These are phyloP conservation scores for Gossypium herbaceum DNA, from an alignment of 345 rosid genomes.

Conservation along the genomic window DNA sequence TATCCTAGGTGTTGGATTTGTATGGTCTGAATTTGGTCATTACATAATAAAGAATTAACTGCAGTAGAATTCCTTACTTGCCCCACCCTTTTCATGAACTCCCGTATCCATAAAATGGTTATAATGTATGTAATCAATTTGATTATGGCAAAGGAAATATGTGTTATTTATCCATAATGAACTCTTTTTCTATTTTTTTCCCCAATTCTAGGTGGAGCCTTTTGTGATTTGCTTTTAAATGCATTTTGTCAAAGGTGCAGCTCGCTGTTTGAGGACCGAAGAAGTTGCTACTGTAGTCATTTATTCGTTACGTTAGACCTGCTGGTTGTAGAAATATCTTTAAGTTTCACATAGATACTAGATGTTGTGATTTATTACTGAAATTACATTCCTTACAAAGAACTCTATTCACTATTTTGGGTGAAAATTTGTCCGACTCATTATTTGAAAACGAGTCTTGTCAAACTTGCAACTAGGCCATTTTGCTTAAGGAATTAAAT, in stretches of 20 bases:
- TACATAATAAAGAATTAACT: neutral
- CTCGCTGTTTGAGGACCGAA: neutral
- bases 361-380: neutral
- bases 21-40: neutral
- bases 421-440: neutral
- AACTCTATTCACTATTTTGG: neutral
- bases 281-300: neutral
- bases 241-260: neutral
- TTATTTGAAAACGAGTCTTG: neutral
- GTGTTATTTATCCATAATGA: neutral
- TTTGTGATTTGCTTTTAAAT: neutral
- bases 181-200: neutral
- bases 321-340: conserved; percentile 2
- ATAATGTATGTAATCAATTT: neutral
- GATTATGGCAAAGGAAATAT: neutral
- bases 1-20: neutral
- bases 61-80: neutral
- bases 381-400: neutral
- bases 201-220: neutral
- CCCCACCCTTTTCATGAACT: neutral
- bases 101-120: neutral
- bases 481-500: neutral
- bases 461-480: neutral
- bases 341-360: neutral
- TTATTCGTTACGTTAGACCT: neutral